Percentiles rank a stretch among this genome's conserved stretches.
phyloP scores from a whole-genome alignment of 2,329 filamentous ascomycete species.

The Sclerotinia borealis region DNA sequence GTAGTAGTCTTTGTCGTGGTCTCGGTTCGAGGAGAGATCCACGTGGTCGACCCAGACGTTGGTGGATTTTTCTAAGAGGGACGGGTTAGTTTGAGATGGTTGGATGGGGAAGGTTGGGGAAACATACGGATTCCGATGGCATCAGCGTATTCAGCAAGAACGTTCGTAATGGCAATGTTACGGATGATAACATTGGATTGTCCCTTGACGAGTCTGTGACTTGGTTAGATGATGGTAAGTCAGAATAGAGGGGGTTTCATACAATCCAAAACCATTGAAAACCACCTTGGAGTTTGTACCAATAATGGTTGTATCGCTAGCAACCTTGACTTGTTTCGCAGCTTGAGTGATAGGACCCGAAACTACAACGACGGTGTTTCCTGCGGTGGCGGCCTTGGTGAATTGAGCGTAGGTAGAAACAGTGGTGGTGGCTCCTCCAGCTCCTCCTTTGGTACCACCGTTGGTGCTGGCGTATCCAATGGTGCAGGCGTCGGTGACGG shows the following conservation, averaged over 20 bases:
- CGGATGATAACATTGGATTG: conserved; percentile 49
- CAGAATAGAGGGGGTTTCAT: background rate
- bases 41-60: conserved; percentile 12
- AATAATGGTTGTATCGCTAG: conserved; percentile 9
- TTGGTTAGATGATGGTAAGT: background rate
- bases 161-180: conserved; percentile 48
- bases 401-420: conserved; percentile 41
- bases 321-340: conserved; percentile 1
- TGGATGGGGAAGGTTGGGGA: conserved; percentile 9
- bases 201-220: conserved; percentile 12
- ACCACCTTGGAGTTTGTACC: background rate
- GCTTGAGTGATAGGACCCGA: background rate
- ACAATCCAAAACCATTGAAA: conserved; percentile 9
- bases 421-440: conserved; percentile 39
- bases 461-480: conserved; percentile 43
- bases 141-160: conserved; percentile 42
- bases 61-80: background rate
- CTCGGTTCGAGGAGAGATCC: conserved; percentile 31
- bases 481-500: conserved; percentile 27
- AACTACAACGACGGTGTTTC: conserved; percentile 5
- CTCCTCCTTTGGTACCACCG: conserved; percentile 40
- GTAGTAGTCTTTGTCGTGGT: conserved; percentile 38
- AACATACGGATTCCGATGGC: conserved; percentile 42
- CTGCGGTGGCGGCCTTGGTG: conserved; percentile 4
- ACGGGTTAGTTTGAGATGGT: background rate